These are phyloP conservation scores for Sarocladium strictum DNA, from an alignment of 2,329 filamentous ascomycete genomes.

Conservation along the genomic window DNA sequence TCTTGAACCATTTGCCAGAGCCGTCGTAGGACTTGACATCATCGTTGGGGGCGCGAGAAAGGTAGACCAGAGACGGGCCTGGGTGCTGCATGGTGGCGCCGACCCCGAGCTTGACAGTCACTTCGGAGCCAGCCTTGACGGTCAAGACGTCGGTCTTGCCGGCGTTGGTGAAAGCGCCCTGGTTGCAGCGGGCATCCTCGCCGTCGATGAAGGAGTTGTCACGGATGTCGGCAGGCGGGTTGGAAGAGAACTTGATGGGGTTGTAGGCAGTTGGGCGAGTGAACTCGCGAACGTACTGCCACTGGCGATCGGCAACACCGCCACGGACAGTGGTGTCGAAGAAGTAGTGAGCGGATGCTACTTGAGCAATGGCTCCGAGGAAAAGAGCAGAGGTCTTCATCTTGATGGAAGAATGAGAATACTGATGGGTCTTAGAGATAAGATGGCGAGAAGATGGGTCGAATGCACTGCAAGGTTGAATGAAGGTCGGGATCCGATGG, in stretches of 20 bases:
- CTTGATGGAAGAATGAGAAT: too few species aligned
- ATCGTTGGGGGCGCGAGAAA: slow-evolving; percentile 20
- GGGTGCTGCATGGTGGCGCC: slow-evolving; percentile 17
- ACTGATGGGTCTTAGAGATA: too few species aligned
- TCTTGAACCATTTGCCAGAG: slow-evolving; percentile 16
- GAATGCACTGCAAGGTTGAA: too few species aligned
- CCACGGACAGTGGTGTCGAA: slow-evolving; percentile 20
- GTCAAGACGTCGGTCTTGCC: slow-evolving; percentile 18
- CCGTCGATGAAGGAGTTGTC: slow-evolving; percentile 16
- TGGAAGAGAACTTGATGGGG: slow-evolving; percentile 22
- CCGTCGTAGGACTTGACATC: slow-evolving; percentile 20
- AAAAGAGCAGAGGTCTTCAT: slow-evolving; percentile 10
- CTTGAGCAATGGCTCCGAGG: slow-evolving; percentile 14
- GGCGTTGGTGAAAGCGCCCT: slow-evolving; percentile 19
- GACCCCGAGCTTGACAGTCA: slow-evolving; percentile 16
- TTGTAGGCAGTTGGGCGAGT: slow-evolving; percentile 20
- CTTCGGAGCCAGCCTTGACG: slow-evolving; percentile 18
- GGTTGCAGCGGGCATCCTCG: slow-evolving; percentile 22
- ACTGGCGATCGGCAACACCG: slow-evolving; percentile 13
- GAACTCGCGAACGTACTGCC: slow-evolving; percentile 20
- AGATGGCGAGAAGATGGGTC: too few species aligned
- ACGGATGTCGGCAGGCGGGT: slow-evolving; percentile 18
- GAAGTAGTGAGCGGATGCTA: slow-evolving; percentile 23
- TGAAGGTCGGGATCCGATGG: too few species aligned
- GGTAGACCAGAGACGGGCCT: slow-evolving; percentile 18